Conservation (phyloP, 148 eudicot species). For the Camellia lanceoleosa region DNA sequence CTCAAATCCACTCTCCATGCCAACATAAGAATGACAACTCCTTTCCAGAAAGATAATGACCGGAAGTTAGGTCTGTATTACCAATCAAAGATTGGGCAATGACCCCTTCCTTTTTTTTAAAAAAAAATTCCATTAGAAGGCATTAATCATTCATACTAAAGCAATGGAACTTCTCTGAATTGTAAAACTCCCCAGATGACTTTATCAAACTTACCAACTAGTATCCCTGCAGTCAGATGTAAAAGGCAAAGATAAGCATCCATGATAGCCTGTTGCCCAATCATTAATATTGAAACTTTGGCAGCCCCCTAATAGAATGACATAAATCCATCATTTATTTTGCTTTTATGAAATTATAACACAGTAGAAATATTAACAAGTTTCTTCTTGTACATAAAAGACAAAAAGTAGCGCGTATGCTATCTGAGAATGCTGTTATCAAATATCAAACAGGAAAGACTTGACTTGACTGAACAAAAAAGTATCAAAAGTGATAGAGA, state of each 20-base stretch:
- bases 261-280: constrained; percentile 98
- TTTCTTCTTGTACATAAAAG: not conserved
- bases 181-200: not conserved
- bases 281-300: constrained; percentile 92
- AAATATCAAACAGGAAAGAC: not conserved
- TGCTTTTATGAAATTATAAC: not conserved
- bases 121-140: not conserved
- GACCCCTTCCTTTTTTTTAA: too few species aligned
- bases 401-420: not conserved
- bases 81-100: not conserved
- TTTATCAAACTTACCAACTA: constrained; percentile 63
- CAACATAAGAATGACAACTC: not conserved
- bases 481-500: not conserved
- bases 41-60: not conserved
- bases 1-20: not conserved
- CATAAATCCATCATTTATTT: constrained; percentile 8
- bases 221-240: constrained; percentile 93
- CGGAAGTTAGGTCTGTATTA: not conserved
- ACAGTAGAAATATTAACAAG: not conserved
- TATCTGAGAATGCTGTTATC: constrained; percentile 9
- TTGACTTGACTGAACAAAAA: not conserved
- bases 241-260: constrained; percentile 99
- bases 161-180: not conserved
- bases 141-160: not conserved
- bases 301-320: constrained; percentile 76